Percentiles rank a stretch among this genome's conserved stretches.
These are phyloP conservation scores for Trichomonascus vanleenenianus DNA, from an alignment of 805 yeast species.

Conservation along the genomic window DNA sequence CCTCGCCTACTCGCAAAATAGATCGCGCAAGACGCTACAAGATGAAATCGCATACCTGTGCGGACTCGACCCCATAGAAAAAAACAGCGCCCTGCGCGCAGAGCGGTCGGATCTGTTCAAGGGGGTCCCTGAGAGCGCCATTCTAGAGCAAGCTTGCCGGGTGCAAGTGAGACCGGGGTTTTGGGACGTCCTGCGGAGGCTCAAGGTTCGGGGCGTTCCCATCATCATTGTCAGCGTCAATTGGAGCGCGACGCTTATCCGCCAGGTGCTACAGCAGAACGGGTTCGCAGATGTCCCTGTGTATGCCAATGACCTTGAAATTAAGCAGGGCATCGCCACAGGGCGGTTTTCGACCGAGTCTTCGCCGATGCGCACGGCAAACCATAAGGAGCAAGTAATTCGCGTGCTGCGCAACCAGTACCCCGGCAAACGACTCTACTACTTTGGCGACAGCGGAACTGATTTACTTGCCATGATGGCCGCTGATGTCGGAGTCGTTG, in stretches of 20 bases:
- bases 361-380: conserved; percentile 41
- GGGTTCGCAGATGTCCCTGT: conserved; percentile 22
- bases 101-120: conserved; percentile 34
- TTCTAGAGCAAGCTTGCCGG: conserved; percentile 31
- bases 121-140: conserved; percentile 30
- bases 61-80: conserved; percentile 40
- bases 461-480: conserved; percentile 45
- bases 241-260: conserved; percentile 49
- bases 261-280: conserved; percentile 21
- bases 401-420: conserved; percentile 12
- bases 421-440: conserved; percentile 25
- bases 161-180: conserved; percentile 38
- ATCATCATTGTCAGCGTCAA: conserved; percentile 48
- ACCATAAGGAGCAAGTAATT: conserved; percentile 38
- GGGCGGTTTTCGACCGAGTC: conserved; percentile 19
- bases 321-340: conserved; percentile 25
- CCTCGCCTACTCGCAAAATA: conserved; percentile 27
- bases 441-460: conserved; percentile 58
- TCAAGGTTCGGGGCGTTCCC: conserved; percentile 26
- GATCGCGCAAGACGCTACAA: conserved; percentile 28
- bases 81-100: conserved; percentile 40
- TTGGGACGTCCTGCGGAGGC: conserved; percentile 26
- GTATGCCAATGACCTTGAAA: conserved; percentile 42
- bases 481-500: conserved; percentile 41
- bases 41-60: conserved; percentile 41